Percentiles rank a stretch among this genome's conserved stretches.
Evolutionary conservation across 2,329 filamentous ascomycete genomes (phyloP).

Genomic region (Aspergillus unguis): DNA sequence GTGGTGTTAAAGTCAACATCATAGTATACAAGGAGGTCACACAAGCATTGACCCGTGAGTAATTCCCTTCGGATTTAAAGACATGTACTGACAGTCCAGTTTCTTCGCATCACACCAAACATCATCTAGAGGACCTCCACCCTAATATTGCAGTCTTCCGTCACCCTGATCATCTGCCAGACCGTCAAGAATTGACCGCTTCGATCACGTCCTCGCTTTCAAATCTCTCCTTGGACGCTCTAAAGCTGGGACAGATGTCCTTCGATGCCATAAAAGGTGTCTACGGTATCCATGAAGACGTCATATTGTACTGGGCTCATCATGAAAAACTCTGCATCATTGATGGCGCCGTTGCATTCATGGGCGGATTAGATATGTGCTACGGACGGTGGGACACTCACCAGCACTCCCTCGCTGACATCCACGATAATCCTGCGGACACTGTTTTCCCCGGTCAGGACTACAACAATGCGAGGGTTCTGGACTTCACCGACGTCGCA

Average conservation of each 20-base stretch:
- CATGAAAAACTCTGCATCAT: slow-evolving; percentile 87
- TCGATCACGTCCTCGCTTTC: slow-evolving; percentile 55
- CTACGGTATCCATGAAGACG: slow-evolving; percentile 76
- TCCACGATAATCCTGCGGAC: slow-evolving; percentile 72
- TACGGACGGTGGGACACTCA: slow-evolving; percentile 89
- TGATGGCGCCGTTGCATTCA: slow-evolving; percentile 77
- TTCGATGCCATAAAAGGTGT: slow-evolving; percentile 71
- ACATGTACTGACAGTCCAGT: slow-evolving; percentile 39
- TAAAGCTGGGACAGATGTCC: slow-evolving; percentile 62
- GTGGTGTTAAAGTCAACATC: slow-evolving; percentile 78
- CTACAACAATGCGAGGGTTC: slow-evolving; percentile 83
- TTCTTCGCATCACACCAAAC: slow-evolving; percentile 72
- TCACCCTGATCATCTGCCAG: slow-evolving; percentile 83
- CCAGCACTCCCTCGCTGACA: slow-evolving; percentile 79
- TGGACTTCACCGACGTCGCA: slow-evolving; percentile 73
- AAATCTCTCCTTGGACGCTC: slow-evolving; percentile 54
- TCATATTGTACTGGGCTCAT: slow-evolving; percentile 87
- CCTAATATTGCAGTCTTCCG: slow-evolving; percentile 85
- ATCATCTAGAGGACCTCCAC: slow-evolving; percentile 70
- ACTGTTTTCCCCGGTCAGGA: slow-evolving; percentile 87
- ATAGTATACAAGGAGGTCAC: slow-evolving; percentile 92
- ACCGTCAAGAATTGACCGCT: slow-evolving; percentile 63
- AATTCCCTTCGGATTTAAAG: not conserved
- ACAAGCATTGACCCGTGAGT: slow-evolving; percentile 73
- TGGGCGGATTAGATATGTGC: slow-evolving; percentile 86